Conservation (phyloP, 2,329 filamentous ascomycete genomes). For the Lachnum nothofagi region DNA sequence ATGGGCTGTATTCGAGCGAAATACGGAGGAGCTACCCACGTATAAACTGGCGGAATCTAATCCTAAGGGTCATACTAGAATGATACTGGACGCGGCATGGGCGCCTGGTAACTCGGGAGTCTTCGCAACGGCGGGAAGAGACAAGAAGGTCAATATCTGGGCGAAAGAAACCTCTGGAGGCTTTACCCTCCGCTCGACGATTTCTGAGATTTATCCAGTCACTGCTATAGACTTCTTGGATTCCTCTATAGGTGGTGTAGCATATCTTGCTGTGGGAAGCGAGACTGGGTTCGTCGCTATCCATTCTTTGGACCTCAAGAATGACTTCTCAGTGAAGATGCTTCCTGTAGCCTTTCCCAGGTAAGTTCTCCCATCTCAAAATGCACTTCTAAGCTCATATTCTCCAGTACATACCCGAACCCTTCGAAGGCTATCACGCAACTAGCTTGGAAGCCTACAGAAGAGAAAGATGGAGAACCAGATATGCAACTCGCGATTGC, state of each 20-base stretch:
- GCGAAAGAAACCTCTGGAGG: conserved; percentile 28
- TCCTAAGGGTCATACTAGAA: conserved; percentile 80
- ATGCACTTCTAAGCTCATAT: conserved; percentile 4
- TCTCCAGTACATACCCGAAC: conserved; percentile 42
- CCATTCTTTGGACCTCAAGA: conserved; percentile 21
- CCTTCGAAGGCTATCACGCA: conserved; percentile 39
- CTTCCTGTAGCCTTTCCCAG: conserved; percentile 16
- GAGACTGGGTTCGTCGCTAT: conserved; percentile 39
- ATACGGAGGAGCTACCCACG: conserved; percentile 29
- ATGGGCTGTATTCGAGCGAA: conserved; percentile 74
- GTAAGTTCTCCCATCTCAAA: conserved; percentile 15
- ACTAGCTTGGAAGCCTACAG: conserved; percentile 61
- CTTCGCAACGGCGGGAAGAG: conserved; percentile 86
- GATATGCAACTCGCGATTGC: conserved; percentile 31
- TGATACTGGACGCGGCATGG: conserved; percentile 90
- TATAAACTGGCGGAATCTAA: conserved; percentile 63
- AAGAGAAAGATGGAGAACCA: conserved; percentile 6
- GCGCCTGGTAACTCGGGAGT: conserved; percentile 45
- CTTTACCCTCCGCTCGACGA: conserved; percentile 40
- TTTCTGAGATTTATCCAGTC: conserved; percentile 53
- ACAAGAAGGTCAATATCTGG: conserved; percentile 80
- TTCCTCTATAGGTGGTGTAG: conserved; percentile 27
- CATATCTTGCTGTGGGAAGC: conserved; percentile 52
- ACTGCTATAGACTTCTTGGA: conserved; percentile 66
- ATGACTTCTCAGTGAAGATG: conserved; percentile 28